Evolutionary conservation across 2,329 filamentous ascomycete genomes (phyloP).

Genomic region (Hypomyces rosellus): DNA sequence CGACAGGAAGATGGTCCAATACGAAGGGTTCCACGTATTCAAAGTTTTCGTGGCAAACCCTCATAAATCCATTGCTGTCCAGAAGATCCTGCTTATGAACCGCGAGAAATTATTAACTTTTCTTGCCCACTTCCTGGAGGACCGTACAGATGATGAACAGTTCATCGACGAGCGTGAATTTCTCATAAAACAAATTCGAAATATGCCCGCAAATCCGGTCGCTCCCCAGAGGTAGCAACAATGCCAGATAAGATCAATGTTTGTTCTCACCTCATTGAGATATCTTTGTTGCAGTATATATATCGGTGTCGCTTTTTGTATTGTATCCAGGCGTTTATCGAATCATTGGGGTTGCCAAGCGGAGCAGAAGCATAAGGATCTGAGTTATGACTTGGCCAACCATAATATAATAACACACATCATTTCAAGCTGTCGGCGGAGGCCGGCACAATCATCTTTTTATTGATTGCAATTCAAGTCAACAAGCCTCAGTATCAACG

Average conservation of each 20-base stretch:
- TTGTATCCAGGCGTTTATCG: background rate
- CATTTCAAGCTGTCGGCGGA: background rate
- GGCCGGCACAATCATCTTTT: background rate
- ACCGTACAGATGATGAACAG: conserved; percentile 94
- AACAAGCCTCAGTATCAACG: background rate
- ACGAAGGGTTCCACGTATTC: conserved; percentile 98
- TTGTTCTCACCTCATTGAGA: background rate
- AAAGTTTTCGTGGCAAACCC: conserved; percentile 99
- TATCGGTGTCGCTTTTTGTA: background rate
- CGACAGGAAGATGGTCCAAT: conserved; percentile 98
- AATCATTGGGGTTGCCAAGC: background rate
- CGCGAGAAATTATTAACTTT: conserved; percentile 85
- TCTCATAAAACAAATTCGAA: conserved; percentile 85
- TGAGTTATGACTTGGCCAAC: background rate
- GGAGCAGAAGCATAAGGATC: background rate
- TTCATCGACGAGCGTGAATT: conserved; percentile 98
- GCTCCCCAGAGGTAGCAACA: conserved; percentile 37
- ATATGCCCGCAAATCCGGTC: conserved; percentile 55
- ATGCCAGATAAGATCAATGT: background rate
- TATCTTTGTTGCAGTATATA: background rate
- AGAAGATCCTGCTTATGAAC: conserved; percentile 95
- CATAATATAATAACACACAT: background rate
- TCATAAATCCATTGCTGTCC: conserved; percentile 93
- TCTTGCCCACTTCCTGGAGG: conserved; percentile 84
- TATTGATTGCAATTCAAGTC: background rate